A percentile compares a stretch with the other conserved stretches of the same genome.
Evolutionary conservation across 2,329 filamentous ascomycete species (phyloP).

Genomic region (Rhinocladiella mackenziei): DNA sequence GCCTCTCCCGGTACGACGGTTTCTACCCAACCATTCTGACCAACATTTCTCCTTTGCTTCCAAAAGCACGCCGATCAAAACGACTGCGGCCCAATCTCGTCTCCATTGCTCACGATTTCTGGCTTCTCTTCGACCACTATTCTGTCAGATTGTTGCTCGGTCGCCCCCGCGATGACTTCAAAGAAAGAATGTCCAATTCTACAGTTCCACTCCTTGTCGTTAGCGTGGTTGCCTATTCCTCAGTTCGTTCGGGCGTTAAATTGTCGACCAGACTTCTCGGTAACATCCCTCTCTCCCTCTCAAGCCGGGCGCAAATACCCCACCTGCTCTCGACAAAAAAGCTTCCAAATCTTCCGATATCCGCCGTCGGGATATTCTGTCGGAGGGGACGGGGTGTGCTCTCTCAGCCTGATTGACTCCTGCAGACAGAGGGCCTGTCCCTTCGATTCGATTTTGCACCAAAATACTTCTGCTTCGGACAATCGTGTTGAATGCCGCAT

Average conservation of each 20-base stretch:
- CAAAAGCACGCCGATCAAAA: slow-evolving; percentile 15
- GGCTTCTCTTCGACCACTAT: neutral
- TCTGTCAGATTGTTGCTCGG: too few relatives aligned
- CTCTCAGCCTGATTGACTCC: too few relatives aligned
- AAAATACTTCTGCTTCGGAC: too few relatives aligned
- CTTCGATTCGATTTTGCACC: too few relatives aligned
- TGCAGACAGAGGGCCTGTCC: too few relatives aligned
- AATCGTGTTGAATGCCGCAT: too few relatives aligned
- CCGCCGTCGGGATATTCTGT: neutral
- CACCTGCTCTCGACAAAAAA: slow-evolving; percentile 3
- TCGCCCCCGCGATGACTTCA: too few relatives aligned
- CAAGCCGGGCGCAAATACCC: slow-evolving; percentile 8
- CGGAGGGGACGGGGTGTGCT: too few relatives aligned
- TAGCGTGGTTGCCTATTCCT: neutral
- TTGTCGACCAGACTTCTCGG: neutral
- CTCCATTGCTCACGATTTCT: neutral
- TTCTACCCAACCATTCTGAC: slow-evolving; percentile 11
- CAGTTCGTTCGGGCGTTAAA: slow-evolving; percentile 3
- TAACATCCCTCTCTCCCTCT: neutral
- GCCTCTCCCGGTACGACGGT: slow-evolving; percentile 2
- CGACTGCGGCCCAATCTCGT: slow-evolving; percentile 15
- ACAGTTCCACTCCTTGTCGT: too few relatives aligned
- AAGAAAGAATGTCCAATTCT: too few relatives aligned
- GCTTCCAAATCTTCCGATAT: slow-evolving; percentile 4
- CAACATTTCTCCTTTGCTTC: slow-evolving; percentile 1